Evolutionary conservation across 2,329 filamentous ascomycete species (phyloP), one percentile per base, ranked within the genome.

Genomic region (Hawksworthiomyces lignivorus): DNA sequence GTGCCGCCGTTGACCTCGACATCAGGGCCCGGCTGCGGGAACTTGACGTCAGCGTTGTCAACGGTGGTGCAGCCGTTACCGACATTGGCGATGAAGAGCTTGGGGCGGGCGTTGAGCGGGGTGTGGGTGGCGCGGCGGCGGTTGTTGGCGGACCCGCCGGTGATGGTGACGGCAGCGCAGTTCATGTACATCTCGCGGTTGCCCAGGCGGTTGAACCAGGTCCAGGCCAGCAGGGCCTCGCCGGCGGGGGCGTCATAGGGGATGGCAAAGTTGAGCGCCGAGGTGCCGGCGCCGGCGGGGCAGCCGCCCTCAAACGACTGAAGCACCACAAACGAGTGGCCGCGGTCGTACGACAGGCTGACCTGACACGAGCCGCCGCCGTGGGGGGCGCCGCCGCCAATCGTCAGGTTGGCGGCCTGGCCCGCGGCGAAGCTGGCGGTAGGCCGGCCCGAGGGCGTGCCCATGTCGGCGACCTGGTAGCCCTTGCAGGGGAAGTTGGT

Each of bases 121-220:
- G 19, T 19, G 20, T 30, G 3, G 4, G 80, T 77, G 35, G 86
- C 68, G 63, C 90, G 85, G 24, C 24, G 24, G 24, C 24, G 8
- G 24, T 26, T 8, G 24, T 43, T 28, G 12, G 15, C 24, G 6
- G 38, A 20, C 1, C 22, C 27, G 9, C 28, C 31, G 3, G 21
- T 7, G 10, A 36, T 79, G 48, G 73, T 77, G 52, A 89, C 73
- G 39, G 75, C 69, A 7, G 85, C 84, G 56, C 86, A 92, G 64
- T 87, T 87, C 82, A 87, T 87, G 72, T 92, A 92, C 75, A 84
- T 85, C 60, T 90, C 85, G 36, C 85, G 74, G 63, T 88, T 88
- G 20, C 85, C 84, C 30, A 83, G 62, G 50, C 78, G 67, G 68
- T 87, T 87, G 65, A 84, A 82, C 82, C 82, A 86, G 20, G 77